These are phyloP conservation scores for Craspedostauros australis DNA, from an alignment of 108 stramenopile species.

Conservation along the genomic window DNA sequence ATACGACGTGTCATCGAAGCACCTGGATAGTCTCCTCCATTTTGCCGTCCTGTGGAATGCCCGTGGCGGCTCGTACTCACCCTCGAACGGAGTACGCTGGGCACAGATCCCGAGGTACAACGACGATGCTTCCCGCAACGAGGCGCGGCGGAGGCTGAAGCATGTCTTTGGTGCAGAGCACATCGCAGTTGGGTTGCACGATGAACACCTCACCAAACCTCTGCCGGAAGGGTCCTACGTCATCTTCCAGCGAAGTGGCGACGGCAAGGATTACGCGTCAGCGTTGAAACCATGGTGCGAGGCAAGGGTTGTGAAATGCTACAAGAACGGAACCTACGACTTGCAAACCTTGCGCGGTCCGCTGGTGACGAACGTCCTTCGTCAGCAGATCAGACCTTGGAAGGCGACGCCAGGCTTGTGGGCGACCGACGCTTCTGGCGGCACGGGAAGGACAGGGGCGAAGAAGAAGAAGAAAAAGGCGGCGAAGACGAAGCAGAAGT, in stretches of 20 bases:
- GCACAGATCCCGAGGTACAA: too few species aligned
- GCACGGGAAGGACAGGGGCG: too few species aligned
- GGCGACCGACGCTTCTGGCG: too few species aligned
- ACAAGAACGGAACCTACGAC: not conserved
- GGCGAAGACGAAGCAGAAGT: too few species aligned
- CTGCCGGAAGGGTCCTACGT: not conserved
- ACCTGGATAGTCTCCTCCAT: too few species aligned
- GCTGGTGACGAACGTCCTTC: not conserved
- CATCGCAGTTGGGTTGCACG: not conserved
- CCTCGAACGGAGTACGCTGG: too few species aligned
- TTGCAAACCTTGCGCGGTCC: not conserved
- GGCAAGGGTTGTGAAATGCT: not conserved
- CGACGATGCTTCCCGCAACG: too few species aligned
- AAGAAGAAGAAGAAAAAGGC: too few species aligned
- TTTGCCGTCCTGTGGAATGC: too few species aligned
- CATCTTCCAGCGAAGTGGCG: not conserved
- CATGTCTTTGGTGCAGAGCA: not conserved
- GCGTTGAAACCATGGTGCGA: not conserved
- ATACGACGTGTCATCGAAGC: too few species aligned
- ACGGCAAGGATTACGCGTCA: not conserved
- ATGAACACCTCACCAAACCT: not conserved
- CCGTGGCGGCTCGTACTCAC: too few species aligned
- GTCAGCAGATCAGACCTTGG: not conserved
- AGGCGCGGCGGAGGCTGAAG: too few species aligned
- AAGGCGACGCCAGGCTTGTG: not conserved